Evolutionary conservation across 345 rosid genomes (phyloP).

Genomic region (Citrus reticulata): DNA sequence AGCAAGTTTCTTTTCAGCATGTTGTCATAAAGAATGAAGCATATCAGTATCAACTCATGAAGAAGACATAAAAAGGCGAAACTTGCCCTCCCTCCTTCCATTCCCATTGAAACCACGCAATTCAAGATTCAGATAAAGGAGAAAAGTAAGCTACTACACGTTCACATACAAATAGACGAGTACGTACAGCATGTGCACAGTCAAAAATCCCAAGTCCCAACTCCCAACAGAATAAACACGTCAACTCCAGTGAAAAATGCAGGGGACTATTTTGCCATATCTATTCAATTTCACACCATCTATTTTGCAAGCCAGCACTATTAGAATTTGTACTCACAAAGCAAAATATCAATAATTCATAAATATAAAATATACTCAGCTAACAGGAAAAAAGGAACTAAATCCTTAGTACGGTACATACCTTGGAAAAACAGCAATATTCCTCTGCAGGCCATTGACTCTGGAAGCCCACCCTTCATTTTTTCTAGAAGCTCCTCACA

Average conservation of each 20-base stretch:
- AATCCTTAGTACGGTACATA: constrained; percentile 19
- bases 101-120: not conserved
- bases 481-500: constrained; percentile 82
- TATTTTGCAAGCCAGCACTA: not conserved
- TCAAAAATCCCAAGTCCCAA: not conserved
- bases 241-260: not conserved
- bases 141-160: not conserved
- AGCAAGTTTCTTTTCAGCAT: not conserved
- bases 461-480: constrained; percentile 72
- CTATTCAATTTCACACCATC: not conserved
- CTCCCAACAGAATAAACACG: not conserved
- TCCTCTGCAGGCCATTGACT: constrained; percentile 67
- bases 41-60: not conserved
- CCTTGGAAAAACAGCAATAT: constrained; percentile 91
- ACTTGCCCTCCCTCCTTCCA: not conserved
- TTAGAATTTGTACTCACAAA: not conserved
- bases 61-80: not conserved
- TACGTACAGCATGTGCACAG: not conserved
- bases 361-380: not conserved
- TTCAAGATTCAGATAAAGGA: not conserved
- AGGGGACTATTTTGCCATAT: not conserved
- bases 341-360: not conserved
- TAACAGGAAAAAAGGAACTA: not conserved
- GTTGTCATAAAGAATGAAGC: not conserved
- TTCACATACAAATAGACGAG: not conserved